Conservation (phyloP, 371 early-diverging fungal species). For the Mortierella sp. region DNA sequence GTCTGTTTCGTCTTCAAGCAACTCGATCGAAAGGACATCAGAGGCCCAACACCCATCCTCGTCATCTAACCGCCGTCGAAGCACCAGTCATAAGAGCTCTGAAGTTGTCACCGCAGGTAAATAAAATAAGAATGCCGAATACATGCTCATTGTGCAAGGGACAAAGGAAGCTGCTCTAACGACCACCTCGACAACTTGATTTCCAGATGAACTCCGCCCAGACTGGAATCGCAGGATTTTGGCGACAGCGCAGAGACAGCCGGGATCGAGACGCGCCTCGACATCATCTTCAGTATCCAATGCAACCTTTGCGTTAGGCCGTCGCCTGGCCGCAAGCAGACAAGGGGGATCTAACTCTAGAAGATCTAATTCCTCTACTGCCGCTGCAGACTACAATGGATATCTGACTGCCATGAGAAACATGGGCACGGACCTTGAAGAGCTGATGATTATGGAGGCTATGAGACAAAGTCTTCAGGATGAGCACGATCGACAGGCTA, state of each 20-base stretch:
- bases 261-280: conserved; percentile 61
- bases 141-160: neutral
- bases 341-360: conserved; percentile 35
- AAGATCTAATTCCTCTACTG: conserved; percentile 38
- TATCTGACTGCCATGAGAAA: conserved; percentile 74
- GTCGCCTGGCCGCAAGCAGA: conserved; percentile 43
- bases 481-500: conserved; percentile 61
- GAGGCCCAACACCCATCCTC: conserved; percentile 23
- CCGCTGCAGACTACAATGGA: conserved; percentile 67
- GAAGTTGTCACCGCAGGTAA: conserved; percentile 80
- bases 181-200: neutral
- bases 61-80: conserved; percentile 62
- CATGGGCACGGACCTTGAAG: conserved; percentile 88
- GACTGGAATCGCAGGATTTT: conserved; percentile 68
- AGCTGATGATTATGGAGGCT: conserved; percentile 93
- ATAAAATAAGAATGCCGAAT: neutral
- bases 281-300: conserved; percentile 58
- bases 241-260: conserved; percentile 48
- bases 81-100: conserved; percentile 70
- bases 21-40: conserved; percentile 26
- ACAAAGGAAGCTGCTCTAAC: neutral
- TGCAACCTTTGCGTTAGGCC: conserved; percentile 61
- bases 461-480: conserved; percentile 82
- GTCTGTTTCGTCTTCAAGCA: conserved; percentile 36
- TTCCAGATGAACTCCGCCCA: conserved; percentile 83